Conservation (phyloP, 1,284 basidiomycete genomes). For the Phaffia rhodozyma region DNA sequence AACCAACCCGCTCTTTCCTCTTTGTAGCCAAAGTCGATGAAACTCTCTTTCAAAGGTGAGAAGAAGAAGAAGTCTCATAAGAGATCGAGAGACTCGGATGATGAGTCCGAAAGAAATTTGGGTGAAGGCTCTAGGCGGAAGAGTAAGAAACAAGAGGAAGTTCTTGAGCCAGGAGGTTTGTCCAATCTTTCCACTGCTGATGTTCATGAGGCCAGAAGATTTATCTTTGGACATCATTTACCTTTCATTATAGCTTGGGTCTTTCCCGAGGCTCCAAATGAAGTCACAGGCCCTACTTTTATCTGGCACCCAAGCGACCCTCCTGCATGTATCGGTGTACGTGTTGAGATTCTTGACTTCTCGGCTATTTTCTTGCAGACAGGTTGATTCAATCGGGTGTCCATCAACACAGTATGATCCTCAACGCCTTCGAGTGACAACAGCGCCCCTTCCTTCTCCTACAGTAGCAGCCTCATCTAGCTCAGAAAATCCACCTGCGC, state of each 20-base stretch:
- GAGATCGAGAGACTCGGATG: neutral
- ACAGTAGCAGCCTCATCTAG: neutral
- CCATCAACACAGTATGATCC: slow-evolving; percentile 10
- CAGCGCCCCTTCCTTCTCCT: slow-evolving; percentile 7
- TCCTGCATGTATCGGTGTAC: slow-evolving; percentile 13
- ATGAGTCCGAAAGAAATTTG: neutral
- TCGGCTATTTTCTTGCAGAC: too few species aligned
- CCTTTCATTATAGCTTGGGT: slow-evolving; percentile 8
- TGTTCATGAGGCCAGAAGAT: too few species aligned
- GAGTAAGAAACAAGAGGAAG: slow-evolving; percentile 1
- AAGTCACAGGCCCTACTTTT: slow-evolving; percentile 17
- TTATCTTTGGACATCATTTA: neutral
- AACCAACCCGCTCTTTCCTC: neutral
- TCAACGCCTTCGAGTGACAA: slow-evolving; percentile 9
- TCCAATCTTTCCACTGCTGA: neutral
- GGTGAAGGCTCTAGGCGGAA: neutral
- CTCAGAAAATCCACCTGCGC: neutral
- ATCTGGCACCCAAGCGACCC: slow-evolving; percentile 17
- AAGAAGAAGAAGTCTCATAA: slow-evolving; percentile 14
- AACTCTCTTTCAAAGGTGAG: slow-evolving; percentile 19
- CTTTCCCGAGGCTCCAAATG: slow-evolving; percentile 8
- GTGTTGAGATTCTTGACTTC: neutral
- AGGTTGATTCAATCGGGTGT: neutral
- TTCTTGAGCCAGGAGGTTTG: slow-evolving; percentile 14
- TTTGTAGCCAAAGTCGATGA: slow-evolving; percentile 11